These are phyloP conservation scores for Sporodiniella umbellata DNA, from an alignment of 371 early-diverging fungal species.

Conservation along the genomic window DNA sequence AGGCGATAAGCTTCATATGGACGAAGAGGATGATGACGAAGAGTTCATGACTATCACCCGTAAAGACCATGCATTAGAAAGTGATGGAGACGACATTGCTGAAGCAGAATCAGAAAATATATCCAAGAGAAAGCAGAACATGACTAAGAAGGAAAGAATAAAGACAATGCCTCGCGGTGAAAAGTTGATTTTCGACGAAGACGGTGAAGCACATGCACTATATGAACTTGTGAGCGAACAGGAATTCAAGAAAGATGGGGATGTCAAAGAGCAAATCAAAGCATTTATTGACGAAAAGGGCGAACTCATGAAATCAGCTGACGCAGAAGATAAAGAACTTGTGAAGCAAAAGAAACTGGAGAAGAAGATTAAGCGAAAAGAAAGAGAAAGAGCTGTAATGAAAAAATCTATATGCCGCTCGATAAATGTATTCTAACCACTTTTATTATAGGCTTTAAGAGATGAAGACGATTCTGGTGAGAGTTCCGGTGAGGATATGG, in stretches of 20 bases:
- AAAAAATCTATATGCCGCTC: neutral
- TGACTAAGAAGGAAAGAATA: constrained; percentile 70
- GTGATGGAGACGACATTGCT: constrained; percentile 30
- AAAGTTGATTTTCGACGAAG: constrained; percentile 88
- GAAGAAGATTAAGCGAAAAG: constrained; percentile 68
- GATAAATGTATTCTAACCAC: neutral
- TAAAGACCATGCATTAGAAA: constrained; percentile 64
- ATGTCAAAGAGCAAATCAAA: constrained; percentile 58
- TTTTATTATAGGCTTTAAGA: neutral
- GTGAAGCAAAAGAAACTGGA: constrained; percentile 71
- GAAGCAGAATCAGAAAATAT: constrained; percentile 30
- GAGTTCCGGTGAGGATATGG: constrained; percentile 13
- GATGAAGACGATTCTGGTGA: constrained; percentile 16
- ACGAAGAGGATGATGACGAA: constrained; percentile 52
- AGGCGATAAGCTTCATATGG: constrained; percentile 38
- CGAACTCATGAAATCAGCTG: constrained; percentile 64
- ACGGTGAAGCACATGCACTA: constrained; percentile 76
- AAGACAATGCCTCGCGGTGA: constrained; percentile 67
- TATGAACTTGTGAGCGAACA: constrained; percentile 79
- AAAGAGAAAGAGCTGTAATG: constrained; percentile 57
- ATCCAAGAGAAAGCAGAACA: constrained; percentile 69
- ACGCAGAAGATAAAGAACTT: constrained; percentile 68
- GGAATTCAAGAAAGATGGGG: constrained; percentile 74
- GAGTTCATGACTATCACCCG: constrained; percentile 85
- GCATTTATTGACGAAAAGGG: constrained; percentile 66